phyloP scores from a whole-genome alignment of 140 eudicot species.

The Flaveria floridana region DNA sequence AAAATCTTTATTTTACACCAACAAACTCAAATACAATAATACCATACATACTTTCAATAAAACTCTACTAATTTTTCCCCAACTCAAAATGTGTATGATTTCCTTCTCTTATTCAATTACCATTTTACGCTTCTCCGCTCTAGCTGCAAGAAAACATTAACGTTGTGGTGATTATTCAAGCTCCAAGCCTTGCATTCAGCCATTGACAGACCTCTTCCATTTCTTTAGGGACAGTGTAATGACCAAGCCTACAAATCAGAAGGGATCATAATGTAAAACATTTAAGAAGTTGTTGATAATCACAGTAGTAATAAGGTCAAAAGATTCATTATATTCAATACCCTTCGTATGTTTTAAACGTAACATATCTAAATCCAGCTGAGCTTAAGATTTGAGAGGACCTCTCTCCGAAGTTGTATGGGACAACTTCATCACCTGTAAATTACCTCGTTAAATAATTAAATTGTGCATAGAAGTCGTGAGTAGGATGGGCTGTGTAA shows the following conservation, averaged over 20 bases:
- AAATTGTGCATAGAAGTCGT: neutral
- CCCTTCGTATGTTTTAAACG: constrained; percentile 78
- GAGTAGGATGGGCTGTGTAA: neutral
- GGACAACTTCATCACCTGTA: constrained; percentile 93
- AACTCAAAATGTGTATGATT: constrained; percentile 21
- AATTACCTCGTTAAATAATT: neutral
- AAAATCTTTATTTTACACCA: constrained; percentile 37
- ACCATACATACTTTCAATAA: constrained; percentile 32
- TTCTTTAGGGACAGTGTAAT: constrained; percentile 83
- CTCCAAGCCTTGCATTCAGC: constrained; percentile 66
- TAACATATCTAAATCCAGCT: constrained; percentile 66
- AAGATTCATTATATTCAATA: constrained; percentile 25
- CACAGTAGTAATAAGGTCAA: constrained; percentile 10
- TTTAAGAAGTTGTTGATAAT: neutral
- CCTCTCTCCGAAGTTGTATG: constrained; percentile 68
- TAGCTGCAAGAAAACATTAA: constrained; percentile 28
- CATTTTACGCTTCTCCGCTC: constrained; percentile 7
- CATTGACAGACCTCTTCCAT: constrained; percentile 89
- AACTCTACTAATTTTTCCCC: constrained; percentile 15
- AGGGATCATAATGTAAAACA: neutral
- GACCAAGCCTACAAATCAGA: constrained; percentile 67
- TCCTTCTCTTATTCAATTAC: constrained; percentile 17
- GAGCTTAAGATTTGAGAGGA: constrained; percentile 63
- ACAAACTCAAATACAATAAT: constrained; percentile 29
- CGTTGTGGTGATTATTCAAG: constrained; percentile 30